These are phyloP conservation scores for Phialocephala sp. DNA, from an alignment of 2,329 filamentous ascomycete species.

Conservation along the genomic window DNA sequence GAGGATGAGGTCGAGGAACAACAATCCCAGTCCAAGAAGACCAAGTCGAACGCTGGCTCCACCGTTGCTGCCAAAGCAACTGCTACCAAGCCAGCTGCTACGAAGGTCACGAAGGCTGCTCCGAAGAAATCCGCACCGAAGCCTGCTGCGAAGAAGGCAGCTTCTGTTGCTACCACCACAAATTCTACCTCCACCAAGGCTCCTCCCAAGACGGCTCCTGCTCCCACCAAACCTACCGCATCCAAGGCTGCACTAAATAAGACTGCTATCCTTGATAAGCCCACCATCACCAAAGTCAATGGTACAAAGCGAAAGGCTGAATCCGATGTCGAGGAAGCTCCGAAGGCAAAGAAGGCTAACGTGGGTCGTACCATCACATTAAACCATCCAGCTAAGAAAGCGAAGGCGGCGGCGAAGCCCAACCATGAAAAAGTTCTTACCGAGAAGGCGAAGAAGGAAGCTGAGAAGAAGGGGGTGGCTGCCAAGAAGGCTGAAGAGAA, in stretches of 20 bases:
- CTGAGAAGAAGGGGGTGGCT: slow-evolving; percentile 18
- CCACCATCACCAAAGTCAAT: not conserved
- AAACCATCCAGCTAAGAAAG: not conserved
- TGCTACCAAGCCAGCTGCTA: slow-evolving; percentile 28
- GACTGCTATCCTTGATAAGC: not conserved
- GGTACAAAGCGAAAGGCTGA: slow-evolving; percentile 8
- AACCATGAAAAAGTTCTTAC: too few relatives aligned
- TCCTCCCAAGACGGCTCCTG: not conserved
- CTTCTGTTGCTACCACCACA: slow-evolving; percentile 16
- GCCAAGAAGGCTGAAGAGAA: slow-evolving; percentile 25
- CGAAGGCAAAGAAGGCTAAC: not conserved
- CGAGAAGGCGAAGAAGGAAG: slow-evolving; percentile 10
- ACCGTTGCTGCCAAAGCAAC: slow-evolving; percentile 30
- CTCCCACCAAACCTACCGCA: not conserved
- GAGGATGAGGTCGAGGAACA: slow-evolving; percentile 24
- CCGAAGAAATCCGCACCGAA: slow-evolving; percentile 18
- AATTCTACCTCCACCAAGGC: not conserved
- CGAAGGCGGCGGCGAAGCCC: not conserved
- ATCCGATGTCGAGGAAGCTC: not conserved
- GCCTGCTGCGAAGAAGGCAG: slow-evolving; percentile 28
- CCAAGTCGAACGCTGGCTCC: slow-evolving; percentile 17
- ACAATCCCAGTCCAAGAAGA: slow-evolving; percentile 30
- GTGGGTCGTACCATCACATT: not conserved
- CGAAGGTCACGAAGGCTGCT: slow-evolving; percentile 7
- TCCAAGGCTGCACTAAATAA: not conserved